These are phyloP conservation scores for Chlamydomonas urium DNA, from an alignment of 139 green algal species.

Conservation along the genomic window DNA sequence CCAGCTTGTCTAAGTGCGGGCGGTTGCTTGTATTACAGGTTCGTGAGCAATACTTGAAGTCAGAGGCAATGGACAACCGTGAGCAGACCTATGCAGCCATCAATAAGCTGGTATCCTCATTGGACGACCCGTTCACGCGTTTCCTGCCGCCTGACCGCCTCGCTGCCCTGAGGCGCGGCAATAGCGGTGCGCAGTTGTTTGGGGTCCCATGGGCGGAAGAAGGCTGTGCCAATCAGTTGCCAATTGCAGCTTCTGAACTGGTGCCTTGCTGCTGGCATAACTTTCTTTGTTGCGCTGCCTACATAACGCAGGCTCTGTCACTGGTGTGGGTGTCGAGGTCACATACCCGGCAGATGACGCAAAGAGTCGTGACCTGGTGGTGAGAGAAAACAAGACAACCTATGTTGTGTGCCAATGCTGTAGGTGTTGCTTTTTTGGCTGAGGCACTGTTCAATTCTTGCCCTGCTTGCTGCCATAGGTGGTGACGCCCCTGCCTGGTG, in stretches of 20 bases:
- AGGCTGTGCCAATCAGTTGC: too few relatives aligned
- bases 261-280: too few relatives aligned
- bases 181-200: slow-evolving; percentile 29
- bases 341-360: slow-evolving; percentile 4
- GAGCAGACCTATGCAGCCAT: slow-evolving; percentile 84
- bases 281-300: too few relatives aligned
- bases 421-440: too few relatives aligned
- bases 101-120: slow-evolving; percentile 64
- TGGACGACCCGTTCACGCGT: slow-evolving; percentile 95
- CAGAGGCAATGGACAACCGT: slow-evolving; percentile 53
- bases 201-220: too few relatives aligned
- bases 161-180: slow-evolving; percentile 49
- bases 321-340: slow-evolving; percentile 76
- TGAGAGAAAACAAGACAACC: slow-evolving; percentile 15
- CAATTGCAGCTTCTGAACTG: too few relatives aligned
- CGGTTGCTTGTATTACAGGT: too few relatives aligned
- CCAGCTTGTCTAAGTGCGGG: too few relatives aligned
- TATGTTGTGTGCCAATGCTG: too few relatives aligned
- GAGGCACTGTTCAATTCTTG: too few relatives aligned
- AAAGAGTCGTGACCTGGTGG: slow-evolving; percentile 31
- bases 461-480: too few relatives aligned
- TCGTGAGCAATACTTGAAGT: slow-evolving; percentile 62
- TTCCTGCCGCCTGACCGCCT: slow-evolving; percentile 84
- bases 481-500: slow-evolving; percentile 70
- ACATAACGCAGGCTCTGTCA: slow-evolving; percentile 56